Evolutionary conservation across 176 grass and related monocot species (phyloP).

Genomic region (Oropetium thomaeum): DNA sequence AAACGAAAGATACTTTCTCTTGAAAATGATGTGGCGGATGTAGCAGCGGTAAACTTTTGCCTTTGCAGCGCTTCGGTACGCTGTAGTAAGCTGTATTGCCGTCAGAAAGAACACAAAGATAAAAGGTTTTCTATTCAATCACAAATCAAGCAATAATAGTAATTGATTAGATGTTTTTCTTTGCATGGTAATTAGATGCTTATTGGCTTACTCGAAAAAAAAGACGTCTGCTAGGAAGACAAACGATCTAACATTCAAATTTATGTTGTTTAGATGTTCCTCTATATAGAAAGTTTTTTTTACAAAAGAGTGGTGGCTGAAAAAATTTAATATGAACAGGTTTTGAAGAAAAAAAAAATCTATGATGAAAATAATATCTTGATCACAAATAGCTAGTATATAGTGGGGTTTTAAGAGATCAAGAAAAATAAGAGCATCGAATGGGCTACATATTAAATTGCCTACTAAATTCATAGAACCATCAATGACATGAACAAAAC

Average conservation of each 20-base stretch:
- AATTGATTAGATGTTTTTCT: not conserved
- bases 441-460: not conserved
- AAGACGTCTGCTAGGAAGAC: not conserved
- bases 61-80: not conserved
- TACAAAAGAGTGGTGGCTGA: not conserved
- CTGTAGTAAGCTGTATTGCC: not conserved
- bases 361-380: too few relatives aligned
- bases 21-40: constrained; percentile 51
- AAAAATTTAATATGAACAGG: too few relatives aligned
- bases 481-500: not conserved
- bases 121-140: not conserved
- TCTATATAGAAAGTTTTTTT: not conserved
- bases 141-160: not conserved
- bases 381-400: not conserved
- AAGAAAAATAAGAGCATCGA: not conserved
- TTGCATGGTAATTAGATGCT: too few relatives aligned
- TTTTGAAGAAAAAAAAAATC: too few relatives aligned
- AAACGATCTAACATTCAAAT: not conserved
- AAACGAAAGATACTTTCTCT: constrained; percentile 27
- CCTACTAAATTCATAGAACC: not conserved
- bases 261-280: not conserved
- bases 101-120: not conserved
- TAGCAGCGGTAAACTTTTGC: not conserved
- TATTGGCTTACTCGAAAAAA: too few relatives aligned
- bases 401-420: not conserved